phyloP scores from a whole-genome alignment of 2,329 filamentous ascomycete species.

The Pseudogymnoascus sp. region DNA sequence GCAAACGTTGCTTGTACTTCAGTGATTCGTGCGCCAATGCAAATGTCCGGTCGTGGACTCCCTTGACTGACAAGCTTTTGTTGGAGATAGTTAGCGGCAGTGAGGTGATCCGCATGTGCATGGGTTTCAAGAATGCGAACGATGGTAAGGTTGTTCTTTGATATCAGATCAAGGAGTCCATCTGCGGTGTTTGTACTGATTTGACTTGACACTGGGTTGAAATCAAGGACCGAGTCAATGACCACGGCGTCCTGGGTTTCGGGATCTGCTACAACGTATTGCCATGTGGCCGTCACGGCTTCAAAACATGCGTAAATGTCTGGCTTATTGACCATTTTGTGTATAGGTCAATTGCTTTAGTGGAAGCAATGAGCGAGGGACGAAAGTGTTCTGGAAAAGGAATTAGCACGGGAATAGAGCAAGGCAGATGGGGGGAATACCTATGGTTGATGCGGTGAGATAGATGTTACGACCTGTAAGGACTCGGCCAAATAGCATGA shows the following conservation, averaged over 20 bases:
- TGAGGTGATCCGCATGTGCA: slow-evolving; percentile 52
- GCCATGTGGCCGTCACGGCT: slow-evolving; percentile 43
- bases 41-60: slow-evolving; percentile 33
- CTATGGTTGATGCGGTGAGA: no score
- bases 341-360: background rate
- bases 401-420: background rate
- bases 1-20: slow-evolving; percentile 44
- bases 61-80: slow-evolving; percentile 26
- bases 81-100: slow-evolving; percentile 50
- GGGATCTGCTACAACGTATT: slow-evolving; percentile 51
- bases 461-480: no score
- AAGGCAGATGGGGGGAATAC: no score
- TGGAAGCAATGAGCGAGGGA: background rate
- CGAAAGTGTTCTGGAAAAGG: background rate
- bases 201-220: slow-evolving; percentile 34
- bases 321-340: slow-evolving; percentile 14
- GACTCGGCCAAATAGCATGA: no score
- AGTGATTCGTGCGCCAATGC: slow-evolving; percentile 47
- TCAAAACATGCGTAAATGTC: slow-evolving; percentile 30
- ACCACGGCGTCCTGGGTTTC: slow-evolving; percentile 40
- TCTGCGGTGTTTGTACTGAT: slow-evolving; percentile 47
- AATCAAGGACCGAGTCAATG: slow-evolving; percentile 55
- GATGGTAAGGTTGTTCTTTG: slow-evolving; percentile 38
- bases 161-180: slow-evolving; percentile 36
- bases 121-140: slow-evolving; percentile 53